Percentiles rank a stretch among this genome's conserved stretches.
Evolutionary conservation across 192 early-diverging fungal species (phyloP).

Genomic region (Obelidium mucronatum): DNA sequence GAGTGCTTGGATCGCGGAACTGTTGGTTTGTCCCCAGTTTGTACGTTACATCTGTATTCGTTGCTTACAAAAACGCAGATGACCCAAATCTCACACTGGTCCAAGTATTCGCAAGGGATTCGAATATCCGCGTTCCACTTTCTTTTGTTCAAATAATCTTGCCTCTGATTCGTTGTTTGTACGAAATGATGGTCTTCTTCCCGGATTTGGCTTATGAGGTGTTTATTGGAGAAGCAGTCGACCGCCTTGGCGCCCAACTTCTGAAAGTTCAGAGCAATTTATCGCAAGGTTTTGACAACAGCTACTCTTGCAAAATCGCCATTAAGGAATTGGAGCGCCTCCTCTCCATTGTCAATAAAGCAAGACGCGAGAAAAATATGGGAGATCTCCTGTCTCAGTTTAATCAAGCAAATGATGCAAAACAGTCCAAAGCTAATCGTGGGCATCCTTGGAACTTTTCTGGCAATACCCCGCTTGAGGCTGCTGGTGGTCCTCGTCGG

Average conservation of each 20-base stretch:
- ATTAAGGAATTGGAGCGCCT: slow-evolving; percentile 15
- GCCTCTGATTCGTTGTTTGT: slow-evolving; percentile 12
- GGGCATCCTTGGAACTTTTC: slow-evolving; percentile 9
- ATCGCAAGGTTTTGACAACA: background rate
- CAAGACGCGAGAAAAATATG: background rate
- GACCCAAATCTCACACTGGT: slow-evolving; percentile 5
- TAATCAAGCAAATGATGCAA: background rate
- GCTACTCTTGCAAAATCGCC: background rate
- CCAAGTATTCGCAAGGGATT: background rate
- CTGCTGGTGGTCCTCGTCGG: background rate
- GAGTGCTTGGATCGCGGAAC: background rate
- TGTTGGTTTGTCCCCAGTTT: slow-evolving; percentile 3
- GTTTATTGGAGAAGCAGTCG: background rate
- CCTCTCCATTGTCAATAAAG: slow-evolving; percentile 22
- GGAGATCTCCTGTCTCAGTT: background rate
- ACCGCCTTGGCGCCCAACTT: background rate
- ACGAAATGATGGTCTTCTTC: slow-evolving; percentile 17
- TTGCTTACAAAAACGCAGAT: background rate
- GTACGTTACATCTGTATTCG: background rate
- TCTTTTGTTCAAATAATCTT: slow-evolving; percentile 11
- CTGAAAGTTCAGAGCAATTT: background rate
- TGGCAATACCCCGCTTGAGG: slow-evolving; percentile 17
- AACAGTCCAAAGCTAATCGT: background rate
- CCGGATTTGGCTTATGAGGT: slow-evolving; percentile 6
- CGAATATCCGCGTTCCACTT: background rate